These are phyloP conservation scores for Trametes cingulata DNA, from an alignment of 768 basidiomycete species.

Conservation along the genomic window DNA sequence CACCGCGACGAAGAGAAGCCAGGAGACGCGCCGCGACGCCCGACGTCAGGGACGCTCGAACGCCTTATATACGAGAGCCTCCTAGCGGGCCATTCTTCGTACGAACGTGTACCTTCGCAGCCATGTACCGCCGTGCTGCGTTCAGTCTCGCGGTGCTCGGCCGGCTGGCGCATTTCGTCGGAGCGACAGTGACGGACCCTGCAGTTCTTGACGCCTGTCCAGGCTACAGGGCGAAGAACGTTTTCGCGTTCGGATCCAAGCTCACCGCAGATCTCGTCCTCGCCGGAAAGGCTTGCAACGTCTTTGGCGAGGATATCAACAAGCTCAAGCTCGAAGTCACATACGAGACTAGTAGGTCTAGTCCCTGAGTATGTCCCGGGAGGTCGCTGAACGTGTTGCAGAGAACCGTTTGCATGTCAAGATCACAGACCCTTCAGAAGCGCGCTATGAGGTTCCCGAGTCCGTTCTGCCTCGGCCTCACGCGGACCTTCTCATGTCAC, in stretches of 20 bases:
- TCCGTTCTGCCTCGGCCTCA: conserved; percentile 59
- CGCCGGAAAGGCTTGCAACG: conserved; percentile 53
- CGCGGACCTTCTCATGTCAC: conserved; percentile 25
- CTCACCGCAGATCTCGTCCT: conserved; percentile 56
- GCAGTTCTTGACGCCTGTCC: conserved; percentile 54
- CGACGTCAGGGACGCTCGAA: conserved; percentile 5
- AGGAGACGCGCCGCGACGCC: conserved; percentile 2
- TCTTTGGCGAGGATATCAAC: conserved; percentile 57
- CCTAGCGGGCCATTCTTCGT: background rate
- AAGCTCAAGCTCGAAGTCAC: conserved; percentile 50
- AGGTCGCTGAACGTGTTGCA: background rate
- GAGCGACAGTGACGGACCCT: conserved; percentile 30
- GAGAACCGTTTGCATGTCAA: conserved; percentile 66
- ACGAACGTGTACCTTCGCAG: background rate
- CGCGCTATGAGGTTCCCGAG: conserved; percentile 66
- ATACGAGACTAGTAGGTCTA: conserved; percentile 56
- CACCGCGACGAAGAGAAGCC: conserved; percentile 3
- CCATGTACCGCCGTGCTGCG: conserved; percentile 11
- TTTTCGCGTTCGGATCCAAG: conserved; percentile 38
- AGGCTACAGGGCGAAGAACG: conserved; percentile 55
- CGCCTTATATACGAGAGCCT: background rate
- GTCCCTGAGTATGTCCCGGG: background rate
- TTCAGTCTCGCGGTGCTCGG: conserved; percentile 9
- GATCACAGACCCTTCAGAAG: conserved; percentile 50
- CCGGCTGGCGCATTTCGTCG: conserved; percentile 10